Evolutionary conservation across 148 eudicot species (phyloP), one percentile per base, ranked within the genome.

Genomic region (Cornus suecica): DNA sequence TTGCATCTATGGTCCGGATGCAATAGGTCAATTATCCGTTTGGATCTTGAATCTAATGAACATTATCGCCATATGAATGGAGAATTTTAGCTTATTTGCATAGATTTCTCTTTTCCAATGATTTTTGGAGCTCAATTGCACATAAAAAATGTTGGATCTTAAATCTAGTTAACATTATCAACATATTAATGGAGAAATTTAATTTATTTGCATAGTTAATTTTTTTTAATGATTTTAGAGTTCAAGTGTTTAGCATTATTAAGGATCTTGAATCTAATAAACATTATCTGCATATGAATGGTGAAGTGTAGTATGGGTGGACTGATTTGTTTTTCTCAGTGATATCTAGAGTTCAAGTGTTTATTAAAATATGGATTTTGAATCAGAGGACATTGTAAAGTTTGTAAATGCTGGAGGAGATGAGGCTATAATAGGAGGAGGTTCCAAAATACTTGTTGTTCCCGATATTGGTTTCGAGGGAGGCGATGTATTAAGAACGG

Each of bases 331-430:
- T 37, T 37, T 13, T 45, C 9, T 56, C 8, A 56, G 18, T 63
- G 62, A 61, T 70, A 27, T 45, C 51, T 15, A 22, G n/a, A 37
- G 42, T 5, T 42, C 51, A 29, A 26, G 28, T 73, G 23, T 66
- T 52, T 16, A 26, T 61, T 63, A 74, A 68, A 65, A 15, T 68
- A 71, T 65, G 52, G 56, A 15, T 66, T 41, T 68, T 82, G 73
- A 60, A 79, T 42, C 85, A 90, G 93, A 82, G 54, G 87, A 87
- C 70, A 77, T 87, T n/a, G 73, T 87, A 54, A 81, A 78, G 78
- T 90, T 90, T 70, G 76, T 90, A 54, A 90, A 90, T 81, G 88
- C 91, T 62, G 93, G 93, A 32, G 82, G 89, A 37, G 42, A 37
- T 51, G 84, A 84, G 63, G 77, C 51, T 28, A 66, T 79, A 29